Evolutionary conservation across 805 yeast species (phyloP).

Genomic region (Lachancea sp.): DNA sequence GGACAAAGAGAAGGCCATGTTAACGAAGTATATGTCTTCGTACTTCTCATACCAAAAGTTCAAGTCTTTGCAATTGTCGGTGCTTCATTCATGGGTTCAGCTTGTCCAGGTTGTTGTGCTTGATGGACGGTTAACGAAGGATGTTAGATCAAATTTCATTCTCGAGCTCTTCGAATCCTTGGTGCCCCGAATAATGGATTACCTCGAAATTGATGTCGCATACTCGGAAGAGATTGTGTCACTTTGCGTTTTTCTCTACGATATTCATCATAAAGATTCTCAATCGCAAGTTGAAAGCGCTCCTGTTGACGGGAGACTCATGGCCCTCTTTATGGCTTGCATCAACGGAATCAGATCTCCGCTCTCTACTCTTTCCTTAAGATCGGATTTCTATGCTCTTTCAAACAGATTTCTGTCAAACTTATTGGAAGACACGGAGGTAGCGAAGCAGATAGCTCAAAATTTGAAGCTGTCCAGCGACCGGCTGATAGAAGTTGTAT

Average conservation of each 20-base stretch:
- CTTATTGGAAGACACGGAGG: slow-evolving; percentile 37
- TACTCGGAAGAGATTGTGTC: slow-evolving; percentile 76
- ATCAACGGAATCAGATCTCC: slow-evolving; percentile 68
- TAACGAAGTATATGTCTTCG: slow-evolving; percentile 37
- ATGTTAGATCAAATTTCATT: slow-evolving; percentile 53
- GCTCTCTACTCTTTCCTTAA: slow-evolving; percentile 54
- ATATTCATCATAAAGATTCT: slow-evolving; percentile 48
- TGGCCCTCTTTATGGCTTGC: slow-evolving; percentile 67
- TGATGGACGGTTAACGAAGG: slow-evolving; percentile 46
- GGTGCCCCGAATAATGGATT: slow-evolving; percentile 71
- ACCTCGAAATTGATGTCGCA: slow-evolving; percentile 54
- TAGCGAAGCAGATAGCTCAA: slow-evolving; percentile 44
- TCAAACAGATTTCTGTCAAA: slow-evolving; percentile 58
- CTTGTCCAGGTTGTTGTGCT: slow-evolving; percentile 66
- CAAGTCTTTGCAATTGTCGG: slow-evolving; percentile 48
- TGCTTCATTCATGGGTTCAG: slow-evolving; percentile 78
- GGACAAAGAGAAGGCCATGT: slow-evolving; percentile 19
- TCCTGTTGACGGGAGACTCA: slow-evolving; percentile 48
- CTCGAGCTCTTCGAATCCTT: slow-evolving; percentile 70
- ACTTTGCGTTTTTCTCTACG: slow-evolving; percentile 63
- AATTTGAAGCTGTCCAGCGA: slow-evolving; percentile 54
- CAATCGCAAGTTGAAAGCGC: slow-evolving; percentile 30
- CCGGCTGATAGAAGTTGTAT: slow-evolving; percentile 54
- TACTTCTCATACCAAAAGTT: slow-evolving; percentile 43
- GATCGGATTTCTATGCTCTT: slow-evolving; percentile 75